Percentiles rank a stretch among this genome's conserved stretches.
phyloP scores from a whole-genome alignment of 345 rosid genomes.

The Orychophragmus violaceus region DNA sequence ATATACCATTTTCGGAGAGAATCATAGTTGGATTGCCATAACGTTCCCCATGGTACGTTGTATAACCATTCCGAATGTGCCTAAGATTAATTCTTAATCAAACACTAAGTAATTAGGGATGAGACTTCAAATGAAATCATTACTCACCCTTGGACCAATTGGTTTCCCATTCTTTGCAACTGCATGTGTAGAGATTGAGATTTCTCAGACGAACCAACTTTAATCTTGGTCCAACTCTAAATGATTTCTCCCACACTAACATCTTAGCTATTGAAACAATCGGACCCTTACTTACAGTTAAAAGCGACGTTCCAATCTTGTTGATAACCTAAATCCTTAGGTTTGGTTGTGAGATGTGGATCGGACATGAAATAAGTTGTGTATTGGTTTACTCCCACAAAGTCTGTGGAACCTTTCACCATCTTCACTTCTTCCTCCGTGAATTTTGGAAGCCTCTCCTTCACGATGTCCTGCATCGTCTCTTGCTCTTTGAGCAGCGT shows the following conservation, averaged over 20 bases:
- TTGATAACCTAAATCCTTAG: slow-evolving; percentile 63
- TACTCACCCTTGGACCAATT: slow-evolving; percentile 69
- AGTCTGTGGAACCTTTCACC: slow-evolving; percentile 89
- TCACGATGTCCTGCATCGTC: slow-evolving; percentile 81
- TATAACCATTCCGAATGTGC: slow-evolving; percentile 85
- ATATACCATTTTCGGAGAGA: slow-evolving; percentile 79
- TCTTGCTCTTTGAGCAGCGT: slow-evolving; percentile 92
- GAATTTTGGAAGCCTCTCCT: slow-evolving; percentile 78
- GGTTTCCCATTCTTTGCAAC: slow-evolving; percentile 59
- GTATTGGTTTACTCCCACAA: slow-evolving; percentile 87
- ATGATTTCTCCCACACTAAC: not conserved
- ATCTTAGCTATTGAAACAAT: not conserved
- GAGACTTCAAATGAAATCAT: not conserved
- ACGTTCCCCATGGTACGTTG: slow-evolving; percentile 91
- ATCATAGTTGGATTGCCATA: slow-evolving; percentile 87
- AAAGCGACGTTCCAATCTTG: slow-evolving; percentile 86
- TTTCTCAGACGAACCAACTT: not conserved
- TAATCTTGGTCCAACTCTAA: not conserved
- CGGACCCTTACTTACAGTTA: slow-evolving; percentile 50
- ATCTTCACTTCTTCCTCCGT: slow-evolving; percentile 63
- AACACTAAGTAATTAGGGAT: not conserved
- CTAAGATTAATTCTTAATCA: slow-evolving; percentile 30
- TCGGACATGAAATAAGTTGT: slow-evolving; percentile 67
- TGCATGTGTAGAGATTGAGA: slow-evolving; percentile 27
- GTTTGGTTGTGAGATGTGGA: slow-evolving; percentile 41